Evolutionary conservation across 352 stramenopile species (phyloP).

Genomic region (Globisporangium solare): DNA sequence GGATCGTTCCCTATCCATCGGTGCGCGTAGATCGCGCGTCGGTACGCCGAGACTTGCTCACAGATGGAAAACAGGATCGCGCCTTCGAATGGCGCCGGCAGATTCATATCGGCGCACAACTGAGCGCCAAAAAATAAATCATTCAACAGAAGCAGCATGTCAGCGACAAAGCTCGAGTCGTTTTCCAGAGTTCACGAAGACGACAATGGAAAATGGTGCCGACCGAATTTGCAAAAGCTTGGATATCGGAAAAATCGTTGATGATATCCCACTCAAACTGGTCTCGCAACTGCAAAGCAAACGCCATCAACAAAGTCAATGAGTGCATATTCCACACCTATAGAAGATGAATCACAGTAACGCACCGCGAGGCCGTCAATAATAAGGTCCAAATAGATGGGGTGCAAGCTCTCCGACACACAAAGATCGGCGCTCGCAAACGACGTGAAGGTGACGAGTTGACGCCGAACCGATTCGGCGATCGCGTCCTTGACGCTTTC

Average conservation of each 20-base stretch:
- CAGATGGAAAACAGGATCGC: constrained; percentile 72
- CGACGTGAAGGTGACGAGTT: constrained; percentile 59
- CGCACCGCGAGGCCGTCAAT: constrained; percentile 55
- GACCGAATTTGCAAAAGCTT: constrained; percentile 49
- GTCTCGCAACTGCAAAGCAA: constrained; percentile 45
- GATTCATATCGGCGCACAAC: constrained; percentile 55
- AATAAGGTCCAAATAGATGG: constrained; percentile 70
- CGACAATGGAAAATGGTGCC: not conserved
- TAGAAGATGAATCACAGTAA: constrained; percentile 1
- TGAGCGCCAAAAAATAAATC: constrained; percentile 5
- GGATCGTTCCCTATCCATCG: constrained; percentile 60
- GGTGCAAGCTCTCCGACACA: constrained; percentile 34
- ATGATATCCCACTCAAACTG: constrained; percentile 81
- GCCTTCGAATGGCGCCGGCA: constrained; percentile 46
- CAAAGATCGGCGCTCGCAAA: constrained; percentile 21
- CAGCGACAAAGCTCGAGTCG: not conserved
- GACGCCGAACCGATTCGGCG: constrained; percentile 63
- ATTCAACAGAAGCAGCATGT: not conserved
- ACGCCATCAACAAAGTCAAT: not conserved
- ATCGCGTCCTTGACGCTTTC: constrained; percentile 53
- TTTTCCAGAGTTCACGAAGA: not conserved
- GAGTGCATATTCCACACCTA: no score
- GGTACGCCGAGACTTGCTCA: constrained; percentile 68
- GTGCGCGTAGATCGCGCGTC: constrained; percentile 36
- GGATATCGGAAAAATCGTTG: constrained; percentile 36